phyloP scores from a whole-genome alignment of 331 rosid species.

The Prunus yedoensis region DNA sequence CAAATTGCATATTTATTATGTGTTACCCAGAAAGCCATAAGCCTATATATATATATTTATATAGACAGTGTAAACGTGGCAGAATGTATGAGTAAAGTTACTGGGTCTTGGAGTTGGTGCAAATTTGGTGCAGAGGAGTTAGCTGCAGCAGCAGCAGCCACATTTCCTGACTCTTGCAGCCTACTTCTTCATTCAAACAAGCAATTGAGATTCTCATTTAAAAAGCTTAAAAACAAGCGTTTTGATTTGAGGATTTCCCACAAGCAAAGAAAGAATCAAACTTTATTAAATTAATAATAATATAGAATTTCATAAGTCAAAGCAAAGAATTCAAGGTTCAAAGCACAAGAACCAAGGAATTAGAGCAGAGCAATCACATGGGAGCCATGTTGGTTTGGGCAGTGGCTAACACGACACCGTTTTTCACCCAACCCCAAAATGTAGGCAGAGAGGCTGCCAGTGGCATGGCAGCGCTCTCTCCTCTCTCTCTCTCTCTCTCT shows the following conservation, averaged over 20 bases:
- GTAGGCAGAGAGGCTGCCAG: constrained; percentile 11
- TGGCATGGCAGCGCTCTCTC: no score
- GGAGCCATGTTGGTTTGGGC: constrained; percentile 26
- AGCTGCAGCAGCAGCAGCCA: constrained; percentile 1
- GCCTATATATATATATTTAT: background rate
- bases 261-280: constrained; percentile 3
- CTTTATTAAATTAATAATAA: background rate
- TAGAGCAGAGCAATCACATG: constrained; percentile 40
- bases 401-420: constrained; percentile 16
- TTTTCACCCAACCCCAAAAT: constrained; percentile 26
- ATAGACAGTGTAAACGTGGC: background rate
- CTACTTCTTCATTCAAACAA: background rate
- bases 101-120: background rate
- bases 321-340: constrained; percentile 29
- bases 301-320: constrained; percentile 28
- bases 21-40: background rate
- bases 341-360: constrained; percentile 41
- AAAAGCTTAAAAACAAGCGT: background rate
- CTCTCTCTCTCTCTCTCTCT: no score
- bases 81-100: background rate
- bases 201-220: background rate
- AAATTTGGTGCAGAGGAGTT: background rate
- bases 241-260: background rate
- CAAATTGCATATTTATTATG: background rate
- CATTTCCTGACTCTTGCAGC: constrained; percentile 15